Evolutionary conservation across 345 rosid genomes (phyloP).

Genomic region (Populus deltoides): DNA sequence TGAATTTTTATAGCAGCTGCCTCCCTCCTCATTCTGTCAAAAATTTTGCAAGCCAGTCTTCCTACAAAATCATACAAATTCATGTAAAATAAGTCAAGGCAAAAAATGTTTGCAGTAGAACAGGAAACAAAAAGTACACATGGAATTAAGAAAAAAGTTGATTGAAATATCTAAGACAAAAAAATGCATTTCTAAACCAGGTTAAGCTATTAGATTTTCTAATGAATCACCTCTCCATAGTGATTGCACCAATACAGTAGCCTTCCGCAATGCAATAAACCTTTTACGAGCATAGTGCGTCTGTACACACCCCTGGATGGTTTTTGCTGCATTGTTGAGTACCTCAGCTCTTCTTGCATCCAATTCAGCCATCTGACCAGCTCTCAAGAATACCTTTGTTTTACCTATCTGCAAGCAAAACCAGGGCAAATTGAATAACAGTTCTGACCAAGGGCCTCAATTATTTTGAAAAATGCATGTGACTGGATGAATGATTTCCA

Average conservation of each 20-base stretch:
- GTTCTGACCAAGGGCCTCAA: not conserved
- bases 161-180: not conserved
- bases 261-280: slow-evolving; percentile 63
- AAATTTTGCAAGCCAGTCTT: slow-evolving; percentile 59
- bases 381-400: slow-evolving; percentile 91
- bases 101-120: not conserved
- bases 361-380: slow-evolving; percentile 99
- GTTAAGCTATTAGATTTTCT: not conserved
- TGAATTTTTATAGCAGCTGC: slow-evolving; percentile 73
- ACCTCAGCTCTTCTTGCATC: slow-evolving; percentile 84
- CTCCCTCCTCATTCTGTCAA: slow-evolving; percentile 41
- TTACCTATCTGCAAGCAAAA: slow-evolving; percentile 71
- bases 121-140: not conserved
- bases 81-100: slow-evolving; percentile 2
- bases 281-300: slow-evolving; percentile 70
- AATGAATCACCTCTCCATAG: slow-evolving; percentile 59
- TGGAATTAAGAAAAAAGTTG: not conserved
- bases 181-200: not conserved
- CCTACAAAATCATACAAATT: slow-evolving; percentile 37
- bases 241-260: slow-evolving; percentile 57
- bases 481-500: not conserved
- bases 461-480: not conserved
- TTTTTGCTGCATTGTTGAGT: slow-evolving; percentile 77
- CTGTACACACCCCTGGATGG: slow-evolving; percentile 65
- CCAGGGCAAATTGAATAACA: slow-evolving; percentile 11